Evolutionary conservation across 306 rosid species (phyloP), one percentile per base, ranked within the genome.

Genomic region (Fragaria ananassa): DNA sequence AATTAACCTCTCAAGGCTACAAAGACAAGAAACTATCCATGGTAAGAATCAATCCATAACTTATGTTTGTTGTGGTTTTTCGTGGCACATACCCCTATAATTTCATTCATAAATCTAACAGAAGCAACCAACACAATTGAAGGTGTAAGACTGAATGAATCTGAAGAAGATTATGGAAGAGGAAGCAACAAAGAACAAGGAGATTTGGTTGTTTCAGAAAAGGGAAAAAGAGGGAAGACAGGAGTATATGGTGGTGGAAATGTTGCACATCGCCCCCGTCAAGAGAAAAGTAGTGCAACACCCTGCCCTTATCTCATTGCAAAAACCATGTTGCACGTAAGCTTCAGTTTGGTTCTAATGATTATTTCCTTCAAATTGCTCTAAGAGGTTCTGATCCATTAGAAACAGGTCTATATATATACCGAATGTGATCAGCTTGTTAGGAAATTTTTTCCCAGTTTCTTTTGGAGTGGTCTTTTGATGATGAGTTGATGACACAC

Each of bases 221-320:
- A 81, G 46, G 42, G 58, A 4, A 50, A 70, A 0, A 81, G 27
- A 76, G 78, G 84, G n/a, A 81, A 76, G 13, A 10, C 49, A 2
- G 83, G 78, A 14, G 15, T 47, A 50, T 17, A 51, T 10, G 84
- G 84, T 18, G 70, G 84, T 15, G 74, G 39, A 34, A 27, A 76
- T 66, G 6, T 65, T 64, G 65, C 21, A 25, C 81, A 54, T 21
- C 60, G 46, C 9, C 75, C 72, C 3, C 74, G 2, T 63, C 41
- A 23, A 23, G 3, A 34, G 0, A 76, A 1, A 42, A 62, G 62
- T 19, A 54, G 64, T 19, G 70, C 78, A 21, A 67, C 78, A 31
- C 45, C 70, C 23, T 73, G 15, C 23, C 72, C 12, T 5, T 34
- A 54, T 53, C 13, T 57, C 70, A 23, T 64, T 74, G 42, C 75